Percentiles rank a stretch among this genome's conserved stretches.
phyloP scores from a whole-genome alignment of 1,284 basidiomycete species.

The Boletellus dicymbophilus region DNA sequence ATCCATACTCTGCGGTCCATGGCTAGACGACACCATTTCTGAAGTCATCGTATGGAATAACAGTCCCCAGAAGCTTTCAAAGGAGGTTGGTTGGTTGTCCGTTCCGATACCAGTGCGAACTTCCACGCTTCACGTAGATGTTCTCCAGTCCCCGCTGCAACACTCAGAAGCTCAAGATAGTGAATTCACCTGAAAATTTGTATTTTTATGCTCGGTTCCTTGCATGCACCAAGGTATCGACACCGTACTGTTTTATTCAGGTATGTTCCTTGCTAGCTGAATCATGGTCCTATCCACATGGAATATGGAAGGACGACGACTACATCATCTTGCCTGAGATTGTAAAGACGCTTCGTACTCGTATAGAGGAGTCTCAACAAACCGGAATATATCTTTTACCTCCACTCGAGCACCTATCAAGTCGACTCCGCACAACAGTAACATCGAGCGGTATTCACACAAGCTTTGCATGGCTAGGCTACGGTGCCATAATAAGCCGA shows the following conservation, averaged over 20 bases:
- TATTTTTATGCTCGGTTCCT: constrained; percentile 69
- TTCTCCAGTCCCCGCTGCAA: constrained; percentile 49
- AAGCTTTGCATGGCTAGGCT: constrained; percentile 66
- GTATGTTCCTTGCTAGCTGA: constrained; percentile 30
- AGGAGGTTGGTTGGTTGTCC: constrained; percentile 36
- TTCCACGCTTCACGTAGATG: constrained; percentile 36
- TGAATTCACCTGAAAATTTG: constrained; percentile 59
- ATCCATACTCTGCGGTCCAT: constrained; percentile 49
- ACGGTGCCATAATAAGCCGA: constrained; percentile 56
- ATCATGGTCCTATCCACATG: background rate
- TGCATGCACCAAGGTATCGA: constrained; percentile 53
- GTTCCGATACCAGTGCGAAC: background rate
- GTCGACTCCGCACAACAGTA: constrained; percentile 41
- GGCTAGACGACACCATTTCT: constrained; percentile 49
- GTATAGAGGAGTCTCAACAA: constrained; percentile 33
- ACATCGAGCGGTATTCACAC: constrained; percentile 45
- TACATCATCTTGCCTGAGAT: constrained; percentile 61
- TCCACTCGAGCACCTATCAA: constrained; percentile 60
- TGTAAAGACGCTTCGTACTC: constrained; percentile 48
- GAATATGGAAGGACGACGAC: constrained; percentile 59
- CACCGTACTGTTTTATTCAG: constrained; percentile 65
- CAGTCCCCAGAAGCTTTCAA: constrained; percentile 43
- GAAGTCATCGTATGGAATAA: constrained; percentile 69
- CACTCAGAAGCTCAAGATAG: constrained; percentile 45
- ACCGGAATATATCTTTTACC: constrained; percentile 55